Conservation (phyloP, 495 filamentous ascomycete genomes). For the Xylaria scruposa region DNA sequence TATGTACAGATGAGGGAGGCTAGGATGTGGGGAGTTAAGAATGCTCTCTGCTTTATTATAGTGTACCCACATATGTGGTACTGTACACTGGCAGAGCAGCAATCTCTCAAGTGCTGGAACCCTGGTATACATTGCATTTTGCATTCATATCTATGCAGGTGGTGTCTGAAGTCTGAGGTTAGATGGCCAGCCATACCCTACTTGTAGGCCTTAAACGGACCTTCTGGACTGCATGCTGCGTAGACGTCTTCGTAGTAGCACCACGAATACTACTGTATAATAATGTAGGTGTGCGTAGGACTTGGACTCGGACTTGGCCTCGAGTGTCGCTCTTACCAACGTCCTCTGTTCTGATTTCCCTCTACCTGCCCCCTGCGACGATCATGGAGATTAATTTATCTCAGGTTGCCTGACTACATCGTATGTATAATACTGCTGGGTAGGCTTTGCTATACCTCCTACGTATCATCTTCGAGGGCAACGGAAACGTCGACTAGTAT, state of each 20-base stretch:
- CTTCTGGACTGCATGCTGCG: neutral
- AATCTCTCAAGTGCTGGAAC: conserved; percentile 7
- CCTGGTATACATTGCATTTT: conserved; percentile 10
- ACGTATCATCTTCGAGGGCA: neutral
- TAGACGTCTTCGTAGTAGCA: conserved; percentile 1
- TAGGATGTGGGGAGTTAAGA: neutral
- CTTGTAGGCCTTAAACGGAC: neutral
- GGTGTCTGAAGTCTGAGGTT: neutral
- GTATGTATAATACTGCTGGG: conserved; percentile 1
- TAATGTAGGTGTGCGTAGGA: conserved; percentile 7
- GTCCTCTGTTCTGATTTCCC: neutral
- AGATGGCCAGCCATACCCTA: neutral
- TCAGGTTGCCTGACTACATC: neutral
- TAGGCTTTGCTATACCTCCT: conserved; percentile 9
- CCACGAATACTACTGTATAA: neutral
- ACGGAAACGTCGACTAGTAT: conserved; percentile 6
- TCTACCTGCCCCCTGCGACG: conserved; percentile 11
- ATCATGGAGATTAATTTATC: conserved; percentile 14
- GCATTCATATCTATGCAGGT: neutral
- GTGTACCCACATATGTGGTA: neutral
- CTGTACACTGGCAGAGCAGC: conserved; percentile 2
- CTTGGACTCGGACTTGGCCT: neutral
- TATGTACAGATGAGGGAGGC: neutral
- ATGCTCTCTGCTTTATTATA: neutral
- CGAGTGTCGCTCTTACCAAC: neutral